Base-by-base conservation (phyloP, 1,284 basidiomycete species). In the Gymnopus androsaceus region DNA sequence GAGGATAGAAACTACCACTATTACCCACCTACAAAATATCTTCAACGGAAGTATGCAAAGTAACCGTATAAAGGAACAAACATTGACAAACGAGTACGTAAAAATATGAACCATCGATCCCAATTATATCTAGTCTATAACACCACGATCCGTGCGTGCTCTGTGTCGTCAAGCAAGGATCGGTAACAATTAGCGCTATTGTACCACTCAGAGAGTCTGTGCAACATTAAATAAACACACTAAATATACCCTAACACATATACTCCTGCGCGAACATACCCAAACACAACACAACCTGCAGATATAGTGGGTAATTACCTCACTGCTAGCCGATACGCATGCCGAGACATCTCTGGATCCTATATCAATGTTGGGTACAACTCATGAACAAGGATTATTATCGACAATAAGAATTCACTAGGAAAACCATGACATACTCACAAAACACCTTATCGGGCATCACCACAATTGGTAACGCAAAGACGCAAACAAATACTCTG, bases 41-140 rank as follows among this genome's bases (percentile, higher is more conserved):
- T 9, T 38, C 8, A n/a, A 38, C 37, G 8, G n/a, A 69, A 46
- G 66, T 76, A 2, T 65, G 67, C 14, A 42, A 63, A 2, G 54
- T 74, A 1, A 64, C 76, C n/a, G n/a, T n/a, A n/a, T 7, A 53
- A 66, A 11, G 47, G 52, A 1, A 75, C 76, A 51, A 64, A n/a
- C n/a, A n/a, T 73, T 0, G 61, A 58, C 0, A 58, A 69, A 0
- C 70, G 72, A 0, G 65, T 74, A 0, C n/a, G n/a, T n/a, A n/a
- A n/a, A n/a, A n/a, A n/a, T 75, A 74, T 51, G 68, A 77, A 54
- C 69, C 63, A 0, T 72, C 70, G 1, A 70, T 34, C 71, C 72
- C 0, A 71, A 72, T 0, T 77, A 77, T 54, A 59, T n/a, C n/a
- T n/a, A n/a, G n/a, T n/a, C n/a, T n/a, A n/a, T n/a, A n/a, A n/a